Base-by-base conservation (phyloP, 1,139 yeast species). In the Hyphopichia wangnamkhiaoensis region DNA sequence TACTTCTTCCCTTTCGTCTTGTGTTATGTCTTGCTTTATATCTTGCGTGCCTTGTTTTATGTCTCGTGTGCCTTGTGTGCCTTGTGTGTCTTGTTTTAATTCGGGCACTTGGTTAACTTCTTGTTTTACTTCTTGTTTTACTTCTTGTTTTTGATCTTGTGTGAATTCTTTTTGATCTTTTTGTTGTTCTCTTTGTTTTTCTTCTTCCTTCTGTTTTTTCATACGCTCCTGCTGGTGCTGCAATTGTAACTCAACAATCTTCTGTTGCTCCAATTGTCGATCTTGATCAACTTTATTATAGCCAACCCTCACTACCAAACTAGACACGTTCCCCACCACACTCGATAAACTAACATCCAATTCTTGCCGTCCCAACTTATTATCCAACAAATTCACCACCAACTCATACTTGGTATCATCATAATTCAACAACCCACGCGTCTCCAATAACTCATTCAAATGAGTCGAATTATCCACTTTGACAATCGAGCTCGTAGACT, bases 191-290 rank as follows among this genome's bases (percentile, higher is more conserved):
- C 30, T 18, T 23, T 34, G 32, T 35, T 21, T 16, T 32, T 35
- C 29, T 23, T 21, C 20, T 21, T 30, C 24, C n/a, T 5, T 28
- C n/a, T 16, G 19, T 17, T n/a, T n/a, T n/a, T n/a, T n/a, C n/a
- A n/a, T n/a, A n/a, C n/a, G n/a, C n/a, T n/a, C n/a, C n/a, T n/a
- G n/a, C n/a, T 56, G 61, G 19, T 49, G 47, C 27, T 49, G 40
- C 35, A 59, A 38, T 40, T 60, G 63, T 20, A 38, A 39, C 31
- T 43, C 40, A n/a, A 50, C 52, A 5, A 52, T 52, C n/a, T 49
- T 52, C 26, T 56, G 46, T 37, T 60, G 65, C 31, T 51, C 54
- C 33, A 40, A 28, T 12, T 40, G 27, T 20, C 39, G 34, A 31
- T 34, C 37, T 20, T 40, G 42, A 16, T 23, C 24, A 12, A 26